Evolutionary conservation across 2,329 filamentous ascomycete genomes (phyloP).

Genomic region (Colletotrichum horii): DNA sequence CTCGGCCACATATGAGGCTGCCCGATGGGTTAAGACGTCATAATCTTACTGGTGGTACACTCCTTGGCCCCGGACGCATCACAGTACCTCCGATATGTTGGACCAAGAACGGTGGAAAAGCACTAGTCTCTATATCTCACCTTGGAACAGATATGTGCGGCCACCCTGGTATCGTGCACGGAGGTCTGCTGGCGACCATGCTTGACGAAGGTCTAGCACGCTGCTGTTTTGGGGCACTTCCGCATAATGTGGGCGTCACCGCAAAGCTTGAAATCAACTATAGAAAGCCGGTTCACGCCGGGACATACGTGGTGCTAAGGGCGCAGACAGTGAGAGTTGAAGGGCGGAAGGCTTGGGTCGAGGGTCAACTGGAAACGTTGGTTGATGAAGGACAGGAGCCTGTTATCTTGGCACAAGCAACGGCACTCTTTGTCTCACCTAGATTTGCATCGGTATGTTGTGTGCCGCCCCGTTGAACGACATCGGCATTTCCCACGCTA

Average conservation of each 20-base stretch:
- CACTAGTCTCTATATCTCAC: conserved; percentile 75
- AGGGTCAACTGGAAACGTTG: conserved; percentile 83
- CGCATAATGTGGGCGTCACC: conserved; percentile 85
- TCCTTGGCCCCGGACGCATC: conserved; percentile 77
- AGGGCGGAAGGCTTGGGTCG: conserved; percentile 93
- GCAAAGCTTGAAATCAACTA: conserved; percentile 87
- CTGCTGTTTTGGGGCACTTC: conserved; percentile 87
- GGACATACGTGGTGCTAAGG: conserved; percentile 76
- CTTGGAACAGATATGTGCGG: conserved; percentile 83
- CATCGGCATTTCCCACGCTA: background rate
- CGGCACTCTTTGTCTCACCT: conserved; percentile 87
- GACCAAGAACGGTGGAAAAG: conserved; percentile 72
- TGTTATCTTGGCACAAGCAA: conserved; percentile 78
- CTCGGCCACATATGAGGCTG: conserved; percentile 87
- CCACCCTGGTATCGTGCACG: conserved; percentile 89
- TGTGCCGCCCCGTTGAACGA: conserved; percentile 23
- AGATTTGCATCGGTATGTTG: conserved; percentile 74
- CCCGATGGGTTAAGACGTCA: conserved; percentile 71
- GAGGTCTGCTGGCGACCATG: conserved; percentile 88
- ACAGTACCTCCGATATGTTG: conserved; percentile 83
- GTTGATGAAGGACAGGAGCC: conserved; percentile 65
- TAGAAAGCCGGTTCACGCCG: conserved; percentile 77
- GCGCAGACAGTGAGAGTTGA: conserved; percentile 86
- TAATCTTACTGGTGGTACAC: conserved; percentile 82
- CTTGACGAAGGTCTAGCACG: conserved; percentile 88